Evolutionary conservation across 352 stramenopile genomes (phyloP).

Genomic region (Chloridella minuta): DNA sequence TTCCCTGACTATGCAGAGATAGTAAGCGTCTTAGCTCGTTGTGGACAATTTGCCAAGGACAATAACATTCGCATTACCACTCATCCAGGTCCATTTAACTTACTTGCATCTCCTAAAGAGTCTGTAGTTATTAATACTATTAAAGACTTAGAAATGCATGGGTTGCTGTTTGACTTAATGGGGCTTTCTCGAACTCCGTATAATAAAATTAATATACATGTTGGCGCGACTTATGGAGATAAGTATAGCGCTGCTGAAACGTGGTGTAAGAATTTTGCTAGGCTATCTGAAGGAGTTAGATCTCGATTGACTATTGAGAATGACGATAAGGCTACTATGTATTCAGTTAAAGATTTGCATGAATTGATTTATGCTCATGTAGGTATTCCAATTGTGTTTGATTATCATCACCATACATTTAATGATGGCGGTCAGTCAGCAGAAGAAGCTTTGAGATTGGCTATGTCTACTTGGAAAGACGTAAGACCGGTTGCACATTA

Average conservation of each 20-base stretch:
- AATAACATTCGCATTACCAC: not conserved
- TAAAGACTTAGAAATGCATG: conserved; percentile 7
- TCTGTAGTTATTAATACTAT: not conserved
- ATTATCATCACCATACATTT: conserved; percentile 12
- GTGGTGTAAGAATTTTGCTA: not conserved
- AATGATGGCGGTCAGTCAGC: not conserved
- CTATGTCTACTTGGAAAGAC: not conserved
- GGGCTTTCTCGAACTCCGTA: not conserved
- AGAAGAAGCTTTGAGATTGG: conserved; percentile 6
- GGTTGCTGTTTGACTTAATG: conserved; percentile 4
- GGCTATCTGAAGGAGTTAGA: not conserved
- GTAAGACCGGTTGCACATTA: not conserved
- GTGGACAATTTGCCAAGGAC: not conserved
- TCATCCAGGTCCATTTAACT: not conserved
- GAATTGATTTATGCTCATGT: not conserved
- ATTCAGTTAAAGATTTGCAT: conserved; percentile 10
- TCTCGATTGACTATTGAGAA: not conserved
- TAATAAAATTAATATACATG: conserved; percentile 7
- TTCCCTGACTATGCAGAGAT: not conserved
- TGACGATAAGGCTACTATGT: conserved; percentile 1
- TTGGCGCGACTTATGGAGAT: conserved; percentile 2
- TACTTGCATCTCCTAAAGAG: conserved; percentile 1
- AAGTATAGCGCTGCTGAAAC: not conserved
- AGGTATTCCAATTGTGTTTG: not conserved
- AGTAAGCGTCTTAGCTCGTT: not conserved